Evolutionary conservation across 2,329 filamentous ascomycete genomes (phyloP).

Genomic region (Aspergillus tamarii): DNA sequence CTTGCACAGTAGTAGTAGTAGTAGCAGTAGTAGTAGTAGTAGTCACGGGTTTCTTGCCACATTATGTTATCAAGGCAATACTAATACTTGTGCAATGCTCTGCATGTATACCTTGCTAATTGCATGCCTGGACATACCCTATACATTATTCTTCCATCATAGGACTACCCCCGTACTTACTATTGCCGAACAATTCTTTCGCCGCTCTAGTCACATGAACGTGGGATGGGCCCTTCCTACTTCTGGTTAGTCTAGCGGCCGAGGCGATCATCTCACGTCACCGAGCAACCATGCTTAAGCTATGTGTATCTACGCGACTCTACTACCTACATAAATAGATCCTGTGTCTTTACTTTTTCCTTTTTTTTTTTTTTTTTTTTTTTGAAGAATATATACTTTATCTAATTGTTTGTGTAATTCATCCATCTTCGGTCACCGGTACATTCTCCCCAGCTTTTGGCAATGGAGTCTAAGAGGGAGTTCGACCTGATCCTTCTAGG

Average conservation of each 20-base stretch:
- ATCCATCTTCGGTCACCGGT: background rate
- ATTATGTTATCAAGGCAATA: background rate
- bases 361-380: too few relatives aligned
- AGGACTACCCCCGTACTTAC: background rate
- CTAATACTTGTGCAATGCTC: background rate
- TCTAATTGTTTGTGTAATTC: background rate
- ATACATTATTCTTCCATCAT: background rate
- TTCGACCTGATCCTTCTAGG: slow-evolving; percentile 71
- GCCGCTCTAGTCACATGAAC: background rate
- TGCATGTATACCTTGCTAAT: background rate
- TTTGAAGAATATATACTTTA: background rate
- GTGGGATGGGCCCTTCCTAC: background rate
- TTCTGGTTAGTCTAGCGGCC: background rate
- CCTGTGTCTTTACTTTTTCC: background rate
- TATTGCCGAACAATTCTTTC: background rate
- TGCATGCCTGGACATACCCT: background rate
- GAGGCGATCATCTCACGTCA: background rate
- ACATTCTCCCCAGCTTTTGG: slow-evolving; percentile 1
- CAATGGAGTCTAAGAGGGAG: slow-evolving; percentile 50
- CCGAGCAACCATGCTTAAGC: background rate
- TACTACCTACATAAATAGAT: background rate
- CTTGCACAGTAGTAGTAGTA: background rate
- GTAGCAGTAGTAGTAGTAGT: background rate
- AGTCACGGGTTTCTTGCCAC: background rate
- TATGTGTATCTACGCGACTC: background rate